Base-by-base conservation (phyloP, 805 yeast species). In the Jamesozyma spencerorum region DNA sequence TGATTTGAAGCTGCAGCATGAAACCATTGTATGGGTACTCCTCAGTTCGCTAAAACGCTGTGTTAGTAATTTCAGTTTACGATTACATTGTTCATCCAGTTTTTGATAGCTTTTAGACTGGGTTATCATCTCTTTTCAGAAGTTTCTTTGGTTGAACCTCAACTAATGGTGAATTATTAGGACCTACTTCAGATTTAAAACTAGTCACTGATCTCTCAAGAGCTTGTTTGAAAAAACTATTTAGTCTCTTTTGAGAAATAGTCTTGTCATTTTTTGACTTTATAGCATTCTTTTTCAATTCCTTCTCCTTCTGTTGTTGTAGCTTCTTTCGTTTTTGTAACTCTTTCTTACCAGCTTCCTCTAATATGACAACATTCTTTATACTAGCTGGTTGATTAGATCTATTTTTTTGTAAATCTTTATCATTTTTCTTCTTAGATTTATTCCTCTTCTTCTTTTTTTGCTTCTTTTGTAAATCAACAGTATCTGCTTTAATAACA, bases 321-420 rank as follows among this genome's bases (percentile, higher is more conserved):
- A 50, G 31, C 31, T 49, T 52, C 32, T 49, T 53, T 34, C 59
- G 46, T 41, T 54, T 52, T 37, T 50, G 54, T 30, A 58, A 33
- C 31, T 56, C 60, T 43, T 47, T 57, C 36, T 50, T 54, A 11
- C 62, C 61, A 14, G 61, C 62, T 12, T 55, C 61, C 31, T 57
- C 63, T 15, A 58, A 41, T 2, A 58, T 56, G 2, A 57, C 62
- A 8, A 54, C 45, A 34, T 57, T 57, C 14, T 54, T 50, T 36
- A 53, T 54, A 17, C 8, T 28, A 34, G 13, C 24, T 29, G 22
- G 12, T 19, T 29, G 17, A n/a, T 29, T 11, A 14, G 37, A 13
- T 6, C 18, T 37, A 30, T 40, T 36, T 14, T 32, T 29, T 6
- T 27, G n/a, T 40, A 45, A 15, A 20, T 41, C 33, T 26, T 13